phyloP scores from a whole-genome alignment of 148 eudicot genomes.

The Talinum fruticosum region DNA sequence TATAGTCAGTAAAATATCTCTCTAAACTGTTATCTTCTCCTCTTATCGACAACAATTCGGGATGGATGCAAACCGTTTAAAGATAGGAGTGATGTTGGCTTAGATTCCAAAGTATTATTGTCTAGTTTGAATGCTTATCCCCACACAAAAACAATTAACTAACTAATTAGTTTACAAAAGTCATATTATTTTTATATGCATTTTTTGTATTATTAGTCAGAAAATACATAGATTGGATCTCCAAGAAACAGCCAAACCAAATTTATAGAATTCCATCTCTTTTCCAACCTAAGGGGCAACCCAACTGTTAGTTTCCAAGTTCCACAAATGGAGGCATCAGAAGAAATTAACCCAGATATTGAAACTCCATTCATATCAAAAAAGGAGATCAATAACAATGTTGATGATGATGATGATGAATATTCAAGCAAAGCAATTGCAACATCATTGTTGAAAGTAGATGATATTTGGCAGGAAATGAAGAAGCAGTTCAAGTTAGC shows the following conservation, averaged over 20 bases:
- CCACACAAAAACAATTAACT: too few relatives aligned
- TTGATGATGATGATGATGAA: neutral
- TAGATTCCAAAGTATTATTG: too few relatives aligned
- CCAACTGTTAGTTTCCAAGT: neutral
- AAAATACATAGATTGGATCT: neutral
- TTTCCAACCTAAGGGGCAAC: neutral
- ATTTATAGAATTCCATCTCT: neutral
- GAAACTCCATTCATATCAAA: slow-evolving; percentile 4
- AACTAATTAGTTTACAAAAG: too few relatives aligned
- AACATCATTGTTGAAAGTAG: neutral
- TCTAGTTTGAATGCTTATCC: too few relatives aligned
- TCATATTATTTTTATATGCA: neutral
- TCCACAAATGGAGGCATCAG: neutral
- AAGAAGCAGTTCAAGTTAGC: slow-evolving; percentile 29
- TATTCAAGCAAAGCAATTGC: neutral
- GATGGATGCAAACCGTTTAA: too few relatives aligned
- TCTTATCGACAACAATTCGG: too few relatives aligned
- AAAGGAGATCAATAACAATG: neutral
- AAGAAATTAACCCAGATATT: neutral
- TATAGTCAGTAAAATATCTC: too few relatives aligned
- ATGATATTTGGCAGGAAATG: slow-evolving; percentile 17
- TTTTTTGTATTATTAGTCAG: neutral
- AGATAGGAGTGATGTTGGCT: too few relatives aligned
- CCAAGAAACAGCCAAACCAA: neutral
- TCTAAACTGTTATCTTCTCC: too few relatives aligned